Base-by-base conservation (phyloP, 2,329 filamentous ascomycete species). In the Colletotrichum cuscutae region DNA sequence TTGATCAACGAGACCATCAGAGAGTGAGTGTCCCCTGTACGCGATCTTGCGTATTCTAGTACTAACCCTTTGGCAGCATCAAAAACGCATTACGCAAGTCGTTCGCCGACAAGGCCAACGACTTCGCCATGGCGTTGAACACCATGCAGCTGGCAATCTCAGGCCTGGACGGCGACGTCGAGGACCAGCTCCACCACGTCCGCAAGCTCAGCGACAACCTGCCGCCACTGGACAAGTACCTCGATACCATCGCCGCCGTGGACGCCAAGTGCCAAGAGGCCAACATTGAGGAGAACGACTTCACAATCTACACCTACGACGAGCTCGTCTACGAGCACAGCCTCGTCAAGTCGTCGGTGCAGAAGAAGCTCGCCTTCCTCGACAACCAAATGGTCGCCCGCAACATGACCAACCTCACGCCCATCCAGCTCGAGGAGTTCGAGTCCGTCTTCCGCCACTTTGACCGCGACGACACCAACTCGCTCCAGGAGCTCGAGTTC, bases 221-320 rank as follows among this genome's bases (percentile, higher is more conserved):
- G 13, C 89, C 94, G 9, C 96, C 96, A 3, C 88, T 99, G n/a
- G 95, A 98, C 78, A 90, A 94, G 73, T 99, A 97, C 80, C 89
- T 99, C 53, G 92, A 94, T 75, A 94, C 95, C 75, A 98, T 99
- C 79, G 94, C 91, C 15, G 91, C 90, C 12, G 89, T 98, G 60
- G 95, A 98, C 79, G 90, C 91, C 75, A 95, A 98, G 83, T 99
- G 97, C 81, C 90, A 92, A 73, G 96, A 98, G 85, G 97, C 97
- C 74, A 98, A 99, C 81, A 98, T 99, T 75, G 97, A 99, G 83
- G 97, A 99, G 80, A 99, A 99, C 82, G 97, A 99, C 85, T 98
- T 97, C 82, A 99, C 97, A n/a, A 98, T 96, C 9, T 98, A 98
- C 84, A 98, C 96, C 11, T 97, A 98, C 81, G 97, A 99, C 80